Percentiles rank a stretch among this genome's conserved stretches.
These are phyloP conservation scores for Annona squamosa DNA, from an alignment of 164 flowering plant species.

Conservation along the genomic window DNA sequence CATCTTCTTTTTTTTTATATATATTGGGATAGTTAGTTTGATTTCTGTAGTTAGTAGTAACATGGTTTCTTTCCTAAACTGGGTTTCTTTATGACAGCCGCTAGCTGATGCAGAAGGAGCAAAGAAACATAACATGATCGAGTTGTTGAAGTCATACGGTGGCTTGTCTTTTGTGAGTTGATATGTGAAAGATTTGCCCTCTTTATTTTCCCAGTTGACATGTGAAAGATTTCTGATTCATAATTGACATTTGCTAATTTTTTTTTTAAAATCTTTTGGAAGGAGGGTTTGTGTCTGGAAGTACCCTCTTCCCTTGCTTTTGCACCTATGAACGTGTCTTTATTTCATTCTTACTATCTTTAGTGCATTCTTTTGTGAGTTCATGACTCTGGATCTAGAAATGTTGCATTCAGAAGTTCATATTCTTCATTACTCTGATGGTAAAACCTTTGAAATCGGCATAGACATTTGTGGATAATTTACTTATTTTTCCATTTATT, in stretches of 20 bases:
- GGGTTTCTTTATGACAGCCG: conserved; percentile 53
- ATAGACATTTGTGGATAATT: no score
- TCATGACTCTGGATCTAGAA: no score
- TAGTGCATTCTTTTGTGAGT: no score
- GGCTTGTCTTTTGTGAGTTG: conserved; percentile 81
- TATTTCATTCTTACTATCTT: not conserved
- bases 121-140: conserved; percentile 63
- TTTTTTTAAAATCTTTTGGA: not conserved
- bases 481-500: no score
- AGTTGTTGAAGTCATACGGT: conserved; percentile 70
- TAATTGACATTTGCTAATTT: no score
- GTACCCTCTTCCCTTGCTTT: not conserved
- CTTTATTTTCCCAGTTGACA: not conserved
- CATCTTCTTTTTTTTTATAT: not conserved
- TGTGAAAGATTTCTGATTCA: not conserved
- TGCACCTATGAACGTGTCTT: not conserved
- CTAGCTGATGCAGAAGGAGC: conserved; percentile 99
- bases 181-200: not conserved
- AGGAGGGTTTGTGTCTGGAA: not conserved
- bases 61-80: conserved; percentile 9
- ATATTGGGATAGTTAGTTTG: not conserved
- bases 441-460: no score
- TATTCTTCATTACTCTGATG: no score
- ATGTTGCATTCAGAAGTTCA: no score
- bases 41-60: conserved; percentile 4